phyloP scores from a whole-genome alignment of 1,284 basidiomycete genomes.

The Ganoderma leucocontextum region DNA sequence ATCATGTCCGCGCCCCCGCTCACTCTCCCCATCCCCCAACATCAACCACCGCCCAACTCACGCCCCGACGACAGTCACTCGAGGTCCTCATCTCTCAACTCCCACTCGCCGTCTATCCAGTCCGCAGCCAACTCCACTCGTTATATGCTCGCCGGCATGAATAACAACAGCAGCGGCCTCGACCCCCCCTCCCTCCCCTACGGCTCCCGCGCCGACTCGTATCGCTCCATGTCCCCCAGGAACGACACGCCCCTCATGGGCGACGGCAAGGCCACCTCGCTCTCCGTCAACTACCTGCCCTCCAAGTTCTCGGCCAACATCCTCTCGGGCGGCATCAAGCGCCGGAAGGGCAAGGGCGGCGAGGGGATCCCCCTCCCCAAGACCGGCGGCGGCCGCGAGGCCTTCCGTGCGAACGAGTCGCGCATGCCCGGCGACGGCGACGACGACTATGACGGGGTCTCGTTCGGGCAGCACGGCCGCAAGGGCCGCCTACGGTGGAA shows the following conservation, averaged over 20 bases:
- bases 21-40: constrained; percentile 11
- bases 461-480: constrained; percentile 47
- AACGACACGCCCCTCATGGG: constrained; percentile 38
- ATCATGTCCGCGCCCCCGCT: constrained; percentile 19
- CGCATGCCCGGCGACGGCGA: constrained; percentile 63
- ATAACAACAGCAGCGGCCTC: constrained; percentile 38
- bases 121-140: constrained; percentile 48
- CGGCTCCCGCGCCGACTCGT: constrained; percentile 36
- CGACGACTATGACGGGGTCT: constrained; percentile 60
- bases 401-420: constrained; percentile 55
- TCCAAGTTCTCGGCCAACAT: constrained; percentile 63
- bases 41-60: constrained; percentile 12
- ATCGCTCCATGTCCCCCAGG: constrained; percentile 40
- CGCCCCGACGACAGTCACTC: constrained; percentile 38
- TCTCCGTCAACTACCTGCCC: constrained; percentile 66
- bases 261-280: constrained; percentile 41
- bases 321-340: constrained; percentile 51
- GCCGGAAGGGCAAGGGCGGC: constrained; percentile 45
- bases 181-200: constrained; percentile 44
- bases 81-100: constrained; percentile 47
- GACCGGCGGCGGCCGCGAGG: constrained; percentile 62
- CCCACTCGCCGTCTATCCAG: constrained; percentile 46
- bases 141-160: constrained; percentile 48
- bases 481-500: constrained; percentile 63
- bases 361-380: constrained; percentile 44